These are phyloP conservation scores for Talaromyces trachyspermus DNA, from an alignment of 495 filamentous ascomycete species.

Conservation along the genomic window DNA sequence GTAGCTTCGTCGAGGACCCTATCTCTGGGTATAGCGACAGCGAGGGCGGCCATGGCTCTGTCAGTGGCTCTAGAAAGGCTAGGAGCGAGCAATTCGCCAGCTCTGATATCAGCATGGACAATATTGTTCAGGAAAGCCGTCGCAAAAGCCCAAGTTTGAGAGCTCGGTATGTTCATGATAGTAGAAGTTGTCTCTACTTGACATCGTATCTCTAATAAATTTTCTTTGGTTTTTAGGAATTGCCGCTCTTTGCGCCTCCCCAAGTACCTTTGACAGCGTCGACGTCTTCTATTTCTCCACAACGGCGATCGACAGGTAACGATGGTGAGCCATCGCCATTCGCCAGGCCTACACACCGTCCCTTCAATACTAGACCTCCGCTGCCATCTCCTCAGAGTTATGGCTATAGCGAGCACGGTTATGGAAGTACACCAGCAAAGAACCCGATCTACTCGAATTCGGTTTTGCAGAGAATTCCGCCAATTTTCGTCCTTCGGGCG, in stretches of 20 bases:
- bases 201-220: slow-evolving; percentile 10
- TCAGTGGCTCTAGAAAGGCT: slow-evolving; percentile 59
- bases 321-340: slow-evolving; percentile 60
- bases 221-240: slow-evolving; percentile 53
- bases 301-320: slow-evolving; percentile 60
- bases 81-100: slow-evolving; percentile 79
- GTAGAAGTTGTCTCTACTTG: slow-evolving; percentile 9
- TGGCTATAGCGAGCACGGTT: slow-evolving; percentile 44
- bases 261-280: slow-evolving; percentile 85
- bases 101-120: slow-evolving; percentile 93
- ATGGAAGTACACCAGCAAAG: slow-evolving; percentile 30
- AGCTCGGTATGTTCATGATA: slow-evolving; percentile 71
- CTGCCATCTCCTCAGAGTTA: slow-evolving; percentile 76
- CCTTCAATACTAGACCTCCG: slow-evolving; percentile 62
- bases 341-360: slow-evolving; percentile 60
- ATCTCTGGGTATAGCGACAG: slow-evolving; percentile 71
- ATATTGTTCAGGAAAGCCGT: slow-evolving; percentile 94
- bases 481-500: slow-evolving; percentile 47
- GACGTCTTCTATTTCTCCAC: slow-evolving; percentile 86
- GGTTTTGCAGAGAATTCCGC: slow-evolving; percentile 54
- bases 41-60: slow-evolving; percentile 66
- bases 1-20: slow-evolving; percentile 55
- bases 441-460: slow-evolving; percentile 43
- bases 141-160: slow-evolving; percentile 95
- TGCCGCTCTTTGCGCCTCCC: slow-evolving; percentile 88